Evolutionary conservation across 129 eudicot genomes (phyloP), one percentile per base, ranked within the genome.

Genomic region (Chrysanthemum seticuspe): DNA sequence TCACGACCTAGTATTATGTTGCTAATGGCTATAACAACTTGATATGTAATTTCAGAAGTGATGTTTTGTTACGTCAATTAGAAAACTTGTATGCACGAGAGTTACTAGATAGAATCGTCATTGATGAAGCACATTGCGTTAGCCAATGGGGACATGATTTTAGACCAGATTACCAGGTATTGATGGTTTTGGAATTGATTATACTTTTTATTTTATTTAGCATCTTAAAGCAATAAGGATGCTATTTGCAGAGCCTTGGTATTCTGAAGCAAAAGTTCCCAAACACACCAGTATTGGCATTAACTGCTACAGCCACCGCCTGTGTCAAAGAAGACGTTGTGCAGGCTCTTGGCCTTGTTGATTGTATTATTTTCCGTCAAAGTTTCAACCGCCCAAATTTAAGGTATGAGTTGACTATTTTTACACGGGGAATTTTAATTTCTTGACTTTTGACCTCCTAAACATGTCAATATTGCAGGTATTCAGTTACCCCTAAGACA

Each of bases 61-160:
- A 94, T 85, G 82, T 36, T 79, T 79, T 94, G 31, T 76, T 94
- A 73, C 86, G 96, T 23, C 80, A 86, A 53, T 78, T 90, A 78
- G 97, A 94, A 75, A 86, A 68, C 58, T 80, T 90, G 56, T 83
- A 94, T 83, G 74, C 93, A 78, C 85, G 90, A 60, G 89, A 86
- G 48, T 79, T 72, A 70, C 97, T 94, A 67, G 82, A 92, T 68
- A 83, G 98, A 78, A 81, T 94, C 57, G 97, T 94, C 58, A 86
- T 94, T 84, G 98, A 94, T 81, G 98, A 94, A 83, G 98, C 98
- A 76, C 98, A 94, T 76, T 94, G 98, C 83, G 98, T 94, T 50
- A 94, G 98, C 84, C 98, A 94, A 69, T 90, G 98, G 98, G 98
- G 97, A 74, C 98, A 94, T 78, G 98, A 94, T 80, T 94, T 94